These are phyloP conservation scores for Nakazawaea wyomingensis DNA, from an alignment of 805 yeast genomes.

Conservation along the genomic window DNA sequence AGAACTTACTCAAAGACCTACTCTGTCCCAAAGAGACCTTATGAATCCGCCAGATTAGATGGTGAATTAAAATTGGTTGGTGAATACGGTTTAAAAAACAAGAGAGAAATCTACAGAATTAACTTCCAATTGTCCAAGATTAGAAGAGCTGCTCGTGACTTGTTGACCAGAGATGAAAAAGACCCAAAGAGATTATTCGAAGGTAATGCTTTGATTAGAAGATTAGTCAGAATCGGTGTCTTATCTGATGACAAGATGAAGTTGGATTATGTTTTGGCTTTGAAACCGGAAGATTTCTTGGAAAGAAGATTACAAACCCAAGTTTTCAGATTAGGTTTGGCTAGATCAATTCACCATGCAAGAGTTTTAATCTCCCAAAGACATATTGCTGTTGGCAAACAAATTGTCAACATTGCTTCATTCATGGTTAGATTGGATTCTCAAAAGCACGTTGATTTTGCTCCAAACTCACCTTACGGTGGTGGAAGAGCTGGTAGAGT, in stretches of 20 bases:
- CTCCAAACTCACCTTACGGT: conserved; percentile 99
- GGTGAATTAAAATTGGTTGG: conserved; percentile 99
- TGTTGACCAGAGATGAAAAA: conserved; percentile 99
- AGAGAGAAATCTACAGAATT: conserved; percentile 99
- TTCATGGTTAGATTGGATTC: conserved; percentile 99
- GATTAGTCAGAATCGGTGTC: conserved; percentile 99
- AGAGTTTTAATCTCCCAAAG: conserved; percentile 98
- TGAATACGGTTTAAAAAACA: conserved; percentile 99
- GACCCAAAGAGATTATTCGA: conserved; percentile 99
- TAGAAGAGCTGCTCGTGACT: conserved; percentile 99
- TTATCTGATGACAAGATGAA: conserved; percentile 99
- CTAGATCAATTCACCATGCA: conserved; percentile 99
- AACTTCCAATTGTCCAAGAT: conserved; percentile 98
- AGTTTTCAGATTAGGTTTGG: conserved; percentile 99
- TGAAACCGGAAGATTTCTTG: conserved; percentile 97
- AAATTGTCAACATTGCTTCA: conserved; percentile 96
- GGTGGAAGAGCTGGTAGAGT: conserved; percentile 99
- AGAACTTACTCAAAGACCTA: conserved; percentile 99
- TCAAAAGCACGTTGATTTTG: conserved; percentile 99
- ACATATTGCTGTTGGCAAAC: conserved; percentile 99
- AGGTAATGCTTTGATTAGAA: conserved; percentile 99
- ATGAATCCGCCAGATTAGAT: conserved; percentile 99
- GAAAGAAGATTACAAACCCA: conserved; percentile 99
- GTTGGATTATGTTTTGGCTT: conserved; percentile 99
- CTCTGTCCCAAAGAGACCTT: conserved; percentile 99